A percentile compares a stretch with the other conserved stretches of the same genome.
phyloP scores from a whole-genome alignment of 371 early-diverging fungal genomes.

The Apophysomyces variabilis region DNA sequence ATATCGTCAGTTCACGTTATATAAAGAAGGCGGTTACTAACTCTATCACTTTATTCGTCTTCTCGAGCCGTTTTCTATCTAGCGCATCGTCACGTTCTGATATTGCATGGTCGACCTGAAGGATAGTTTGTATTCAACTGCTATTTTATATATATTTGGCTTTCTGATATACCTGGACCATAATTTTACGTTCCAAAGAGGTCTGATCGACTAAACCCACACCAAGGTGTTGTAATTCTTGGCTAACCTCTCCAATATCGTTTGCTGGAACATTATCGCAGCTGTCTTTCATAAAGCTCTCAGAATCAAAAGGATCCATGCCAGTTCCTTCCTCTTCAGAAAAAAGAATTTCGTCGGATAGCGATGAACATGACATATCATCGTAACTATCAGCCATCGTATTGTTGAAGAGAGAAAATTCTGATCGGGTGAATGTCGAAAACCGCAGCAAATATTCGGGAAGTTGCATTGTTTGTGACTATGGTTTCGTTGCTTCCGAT shows the following conservation, averaged over 20 bases:
- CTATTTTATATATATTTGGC: slow-evolving; percentile 9
- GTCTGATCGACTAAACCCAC: slow-evolving; percentile 69
- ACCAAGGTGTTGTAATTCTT: slow-evolving; percentile 42
- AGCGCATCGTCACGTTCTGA: slow-evolving; percentile 61
- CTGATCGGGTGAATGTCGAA: neutral
- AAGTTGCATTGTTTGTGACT: slow-evolving; percentile 7
- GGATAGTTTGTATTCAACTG: neutral
- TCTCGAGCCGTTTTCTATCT: slow-evolving; percentile 57
- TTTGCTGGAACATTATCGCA: neutral
- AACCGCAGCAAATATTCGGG: slow-evolving; percentile 1
- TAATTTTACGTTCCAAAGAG: slow-evolving; percentile 66
- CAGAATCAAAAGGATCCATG: neutral
- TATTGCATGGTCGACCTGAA: slow-evolving; percentile 62
- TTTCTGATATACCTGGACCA: slow-evolving; percentile 55
- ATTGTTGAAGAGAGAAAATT: neutral
- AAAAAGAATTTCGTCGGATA: slow-evolving; percentile 10
- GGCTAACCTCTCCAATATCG: slow-evolving; percentile 6
- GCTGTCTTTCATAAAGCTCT: neutral
- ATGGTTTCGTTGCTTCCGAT: too few relatives aligned
- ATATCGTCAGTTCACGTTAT: slow-evolving; percentile 3
- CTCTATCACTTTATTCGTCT: slow-evolving; percentile 51
- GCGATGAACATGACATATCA: slow-evolving; percentile 12
- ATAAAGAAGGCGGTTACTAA: slow-evolving; percentile 7
- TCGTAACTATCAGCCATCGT: slow-evolving; percentile 10
- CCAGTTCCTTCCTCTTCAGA: slow-evolving; percentile 2